phyloP scores from a whole-genome alignment of 1,139 yeast genomes.

The Kurtzmaniella quercitrusa region DNA sequence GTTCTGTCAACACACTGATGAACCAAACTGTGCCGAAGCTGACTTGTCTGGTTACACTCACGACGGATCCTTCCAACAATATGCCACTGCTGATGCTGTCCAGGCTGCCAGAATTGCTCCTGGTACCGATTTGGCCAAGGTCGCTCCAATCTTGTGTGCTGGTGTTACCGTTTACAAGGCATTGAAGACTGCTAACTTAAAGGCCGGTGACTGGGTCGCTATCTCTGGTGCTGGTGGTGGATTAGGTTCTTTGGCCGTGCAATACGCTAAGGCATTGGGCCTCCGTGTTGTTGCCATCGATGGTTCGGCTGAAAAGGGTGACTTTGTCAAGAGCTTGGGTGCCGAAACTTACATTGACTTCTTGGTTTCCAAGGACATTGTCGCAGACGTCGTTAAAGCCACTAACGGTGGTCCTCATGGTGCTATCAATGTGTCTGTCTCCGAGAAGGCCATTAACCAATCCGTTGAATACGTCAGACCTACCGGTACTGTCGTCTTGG shows the following conservation, averaged over 20 bases:
- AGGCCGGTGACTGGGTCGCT: slow-evolving; percentile 74
- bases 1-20: slow-evolving; percentile 59
- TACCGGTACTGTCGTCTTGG: slow-evolving; percentile 67
- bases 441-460: slow-evolving; percentile 62
- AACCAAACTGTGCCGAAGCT: slow-evolving; percentile 65
- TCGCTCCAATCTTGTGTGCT: slow-evolving; percentile 79
- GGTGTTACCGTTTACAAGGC: slow-evolving; percentile 82
- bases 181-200: slow-evolving; percentile 59
- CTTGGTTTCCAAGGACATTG: slow-evolving; percentile 53
- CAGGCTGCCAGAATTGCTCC: slow-evolving; percentile 78
- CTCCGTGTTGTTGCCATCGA: slow-evolving; percentile 70
- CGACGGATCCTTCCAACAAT: slow-evolving; percentile 79
- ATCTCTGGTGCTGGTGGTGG: slow-evolving; percentile 82
- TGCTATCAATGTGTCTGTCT: slow-evolving; percentile 69
- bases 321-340: slow-evolving; percentile 54
- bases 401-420: slow-evolving; percentile 81
- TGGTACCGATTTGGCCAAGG: slow-evolving; percentile 67
- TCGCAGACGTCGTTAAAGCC: slow-evolving; percentile 49
- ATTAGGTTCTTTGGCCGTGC: slow-evolving; percentile 69
- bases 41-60: slow-evolving; percentile 75
- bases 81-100: slow-evolving; percentile 79
- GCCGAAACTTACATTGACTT: slow-evolving; percentile 69
- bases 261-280: slow-evolving; percentile 76
- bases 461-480: slow-evolving; percentile 64
- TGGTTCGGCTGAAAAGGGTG: slow-evolving; percentile 67